Conservation (phyloP, 2,329 filamentous ascomycete species). For the Blumeriella jaapii region DNA sequence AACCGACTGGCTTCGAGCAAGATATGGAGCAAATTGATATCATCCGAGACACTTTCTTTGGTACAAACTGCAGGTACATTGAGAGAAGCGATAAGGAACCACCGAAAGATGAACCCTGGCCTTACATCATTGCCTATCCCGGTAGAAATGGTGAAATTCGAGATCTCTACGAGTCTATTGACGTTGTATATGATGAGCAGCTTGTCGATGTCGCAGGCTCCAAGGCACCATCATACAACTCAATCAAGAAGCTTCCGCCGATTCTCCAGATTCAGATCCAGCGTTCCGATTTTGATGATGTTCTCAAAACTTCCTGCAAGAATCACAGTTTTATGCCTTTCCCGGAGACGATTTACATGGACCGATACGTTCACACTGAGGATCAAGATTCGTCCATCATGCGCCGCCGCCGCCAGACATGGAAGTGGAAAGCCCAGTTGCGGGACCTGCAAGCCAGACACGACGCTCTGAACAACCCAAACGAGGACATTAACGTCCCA, state of each 20-base stretch:
- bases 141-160: conserved; percentile 34
- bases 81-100: conserved; percentile 38
- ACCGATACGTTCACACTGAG: conserved; percentile 70
- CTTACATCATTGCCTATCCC: conserved; percentile 49
- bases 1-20: conserved; percentile 49
- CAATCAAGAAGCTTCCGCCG: conserved; percentile 67
- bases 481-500: conserved; percentile 19
- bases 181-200: conserved; percentile 74
- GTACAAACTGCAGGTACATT: conserved; percentile 48
- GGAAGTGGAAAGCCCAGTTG: conserved; percentile 61
- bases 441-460: conserved; percentile 37
- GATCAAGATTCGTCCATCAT: conserved; percentile 46
- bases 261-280: conserved; percentile 86
- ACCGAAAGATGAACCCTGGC: conserved; percentile 32
- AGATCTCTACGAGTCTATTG: conserved; percentile 74
- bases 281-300: conserved; percentile 60
- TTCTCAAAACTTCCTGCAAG: conserved; percentile 50
- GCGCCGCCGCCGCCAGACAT: conserved; percentile 54
- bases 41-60: conserved; percentile 60
- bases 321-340: conserved; percentile 68
- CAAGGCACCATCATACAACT: conserved; percentile 51
- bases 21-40: conserved; percentile 66
- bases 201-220: conserved; percentile 55
- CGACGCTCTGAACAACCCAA: conserved; percentile 18
- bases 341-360: conserved; percentile 73